Evolutionary conservation across 768 basidiomycete species (phyloP).

Genomic region (Cantharellus cinnabarinus): DNA sequence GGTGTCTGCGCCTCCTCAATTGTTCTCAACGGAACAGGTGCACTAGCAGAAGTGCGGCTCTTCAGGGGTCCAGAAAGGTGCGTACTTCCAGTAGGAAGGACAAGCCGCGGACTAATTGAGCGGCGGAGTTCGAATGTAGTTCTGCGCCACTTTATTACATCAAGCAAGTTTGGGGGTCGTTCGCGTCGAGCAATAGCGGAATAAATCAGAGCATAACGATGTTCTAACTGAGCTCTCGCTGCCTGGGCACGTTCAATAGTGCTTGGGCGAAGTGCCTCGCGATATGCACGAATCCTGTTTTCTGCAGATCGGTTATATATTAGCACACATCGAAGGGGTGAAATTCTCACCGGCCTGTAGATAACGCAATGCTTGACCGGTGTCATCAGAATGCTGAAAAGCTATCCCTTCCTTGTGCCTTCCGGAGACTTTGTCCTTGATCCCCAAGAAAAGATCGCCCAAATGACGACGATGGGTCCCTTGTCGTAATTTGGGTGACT

Average conservation of each 20-base stretch:
- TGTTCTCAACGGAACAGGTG: not conserved
- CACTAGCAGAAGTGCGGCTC: not conserved
- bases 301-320: not conserved
- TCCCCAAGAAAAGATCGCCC: not conserved
- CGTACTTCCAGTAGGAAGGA: not conserved
- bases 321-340: too few species aligned
- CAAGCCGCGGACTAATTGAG: not conserved
- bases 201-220: conserved; percentile 4
- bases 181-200: conserved; percentile 2
- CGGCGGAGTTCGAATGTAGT: not conserved
- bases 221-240: conserved; percentile 3
- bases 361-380: not conserved
- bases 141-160: conserved; percentile 7
- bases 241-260: conserved; percentile 4
- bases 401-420: not conserved
- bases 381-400: not conserved
- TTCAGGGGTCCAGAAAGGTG: too few species aligned
- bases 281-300: not conserved
- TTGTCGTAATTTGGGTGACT: too few species aligned
- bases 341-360: not conserved
- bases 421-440: not conserved
- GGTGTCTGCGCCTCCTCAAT: not conserved
- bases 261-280: not conserved
- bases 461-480: not conserved
- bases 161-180: conserved; percentile 3